Percentiles rank a stretch among this genome's conserved stretches.
phyloP scores from a whole-genome alignment of 306 rosid genomes.

The Lathyrus sativus region DNA sequence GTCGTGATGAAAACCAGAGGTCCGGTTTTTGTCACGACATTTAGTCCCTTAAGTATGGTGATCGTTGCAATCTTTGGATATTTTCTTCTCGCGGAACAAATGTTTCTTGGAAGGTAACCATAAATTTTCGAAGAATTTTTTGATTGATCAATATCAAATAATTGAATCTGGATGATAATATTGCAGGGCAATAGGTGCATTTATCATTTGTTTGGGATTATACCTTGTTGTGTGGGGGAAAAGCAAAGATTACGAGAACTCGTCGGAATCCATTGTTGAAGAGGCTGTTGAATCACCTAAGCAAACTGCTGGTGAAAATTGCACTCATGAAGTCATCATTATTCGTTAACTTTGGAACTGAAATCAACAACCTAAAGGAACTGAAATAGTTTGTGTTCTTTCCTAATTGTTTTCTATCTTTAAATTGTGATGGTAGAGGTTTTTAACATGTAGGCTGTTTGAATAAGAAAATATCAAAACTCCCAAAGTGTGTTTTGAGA shows the following conservation, averaged over 20 bases:
- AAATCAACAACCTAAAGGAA: constrained; percentile 3
- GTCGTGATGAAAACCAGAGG: constrained; percentile 78
- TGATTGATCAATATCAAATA: background rate
- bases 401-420: background rate
- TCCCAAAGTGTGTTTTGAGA: too few species aligned
- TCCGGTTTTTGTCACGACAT: constrained; percentile 90
- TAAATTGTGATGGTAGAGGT: too few species aligned
- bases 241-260: constrained; percentile 57
- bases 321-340: constrained; percentile 38
- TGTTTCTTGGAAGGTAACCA: constrained; percentile 75
- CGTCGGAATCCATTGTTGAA: constrained; percentile 27
- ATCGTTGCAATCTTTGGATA: constrained; percentile 79
- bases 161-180: background rate
- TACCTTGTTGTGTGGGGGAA: constrained; percentile 90
- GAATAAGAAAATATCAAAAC: too few species aligned
- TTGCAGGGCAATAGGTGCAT: constrained; percentile 75
- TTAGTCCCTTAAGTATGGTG: constrained; percentile 75
- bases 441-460: too few species aligned
- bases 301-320: constrained; percentile 27
- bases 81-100: constrained; percentile 57
- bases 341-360: constrained; percentile 34
- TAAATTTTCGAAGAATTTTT: background rate
- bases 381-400: background rate
- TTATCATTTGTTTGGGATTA: constrained; percentile 58
- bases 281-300: constrained; percentile 40